phyloP scores from a whole-genome alignment of 352 stramenopile species.

The Globisporangium okanoganense region DNA sequence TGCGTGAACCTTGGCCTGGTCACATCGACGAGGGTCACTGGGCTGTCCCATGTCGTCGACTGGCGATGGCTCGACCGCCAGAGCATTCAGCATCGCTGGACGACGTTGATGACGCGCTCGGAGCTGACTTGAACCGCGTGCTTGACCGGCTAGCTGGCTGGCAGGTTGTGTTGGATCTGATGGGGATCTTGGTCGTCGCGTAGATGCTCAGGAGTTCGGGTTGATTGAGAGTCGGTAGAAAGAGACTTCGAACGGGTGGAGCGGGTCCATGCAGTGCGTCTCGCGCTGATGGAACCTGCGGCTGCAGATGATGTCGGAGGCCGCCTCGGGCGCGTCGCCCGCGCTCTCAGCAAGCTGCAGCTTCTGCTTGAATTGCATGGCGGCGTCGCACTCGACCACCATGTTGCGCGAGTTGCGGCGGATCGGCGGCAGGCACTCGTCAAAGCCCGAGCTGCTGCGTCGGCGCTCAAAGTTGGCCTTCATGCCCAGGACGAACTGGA shows the following conservation, averaged over 20 bases:
- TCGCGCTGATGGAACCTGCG: conserved; percentile 13
- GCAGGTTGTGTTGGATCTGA: too few relatives aligned
- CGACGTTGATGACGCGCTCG: too few relatives aligned
- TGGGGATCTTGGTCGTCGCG: background rate
- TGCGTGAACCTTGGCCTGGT: background rate
- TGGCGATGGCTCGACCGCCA: background rate
- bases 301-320: conserved; percentile 1
- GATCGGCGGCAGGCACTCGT: conserved; percentile 16
- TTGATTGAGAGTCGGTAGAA: conserved; percentile 16
- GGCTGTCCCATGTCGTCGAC: background rate
- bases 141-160: too few relatives aligned
- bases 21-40: background rate
- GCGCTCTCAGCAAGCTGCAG: conserved; percentile 5
- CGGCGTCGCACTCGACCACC: conserved; percentile 13
- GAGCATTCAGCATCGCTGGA: background rate
- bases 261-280: conserved; percentile 11
- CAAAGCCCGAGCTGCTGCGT: conserved; percentile 1
- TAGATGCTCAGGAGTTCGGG: conserved; percentile 13
- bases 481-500: conserved; percentile 12
- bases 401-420: conserved; percentile 14
- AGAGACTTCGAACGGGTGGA: conserved; percentile 9
- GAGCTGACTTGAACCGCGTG: too few relatives aligned
- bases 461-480: conserved; percentile 7
- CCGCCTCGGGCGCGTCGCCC: background rate
- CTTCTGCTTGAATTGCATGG: conserved; percentile 21